These are phyloP conservation scores for Discostella stelligeroides DNA, from an alignment of 108 stramenopile species.

Conservation along the genomic window DNA sequence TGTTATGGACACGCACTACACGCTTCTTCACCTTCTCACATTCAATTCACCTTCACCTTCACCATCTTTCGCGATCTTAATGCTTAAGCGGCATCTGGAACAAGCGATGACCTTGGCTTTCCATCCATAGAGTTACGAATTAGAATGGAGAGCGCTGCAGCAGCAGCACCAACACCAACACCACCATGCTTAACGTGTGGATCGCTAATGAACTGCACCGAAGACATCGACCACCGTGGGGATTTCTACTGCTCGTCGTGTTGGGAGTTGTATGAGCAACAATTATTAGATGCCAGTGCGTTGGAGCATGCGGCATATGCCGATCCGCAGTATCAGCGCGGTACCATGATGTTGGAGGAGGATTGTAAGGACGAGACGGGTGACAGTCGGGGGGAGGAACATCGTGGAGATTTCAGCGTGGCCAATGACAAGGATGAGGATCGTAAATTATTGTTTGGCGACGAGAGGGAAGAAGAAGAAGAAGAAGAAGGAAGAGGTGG, in stretches of 20 bases:
- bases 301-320: too few relatives aligned
- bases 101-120: too few relatives aligned
- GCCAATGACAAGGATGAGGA: background rate
- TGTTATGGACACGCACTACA: too few relatives aligned
- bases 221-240: conserved; percentile 34
- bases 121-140: too few relatives aligned
- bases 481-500: too few relatives aligned
- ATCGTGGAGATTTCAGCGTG: background rate
- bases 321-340: too few relatives aligned
- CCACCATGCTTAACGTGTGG: conserved; percentile 51
- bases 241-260: conserved; percentile 27
- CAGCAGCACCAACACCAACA: conserved; percentile 14
- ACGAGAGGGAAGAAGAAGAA: background rate
- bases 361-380: background rate
- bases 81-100: too few relatives aligned
- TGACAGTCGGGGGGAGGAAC: background rate
- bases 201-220: conserved; percentile 14
- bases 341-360: background rate
- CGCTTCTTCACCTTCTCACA: too few relatives aligned
- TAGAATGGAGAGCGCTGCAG: too few relatives aligned
- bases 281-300: too few relatives aligned
- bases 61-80: too few relatives aligned
- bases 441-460: background rate
- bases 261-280: conserved; percentile 24
- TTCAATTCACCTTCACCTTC: too few relatives aligned